These are phyloP conservation scores for Wickerhamiella sorbophila DNA, from an alignment of 805 yeast genomes.

Conservation along the genomic window DNA sequence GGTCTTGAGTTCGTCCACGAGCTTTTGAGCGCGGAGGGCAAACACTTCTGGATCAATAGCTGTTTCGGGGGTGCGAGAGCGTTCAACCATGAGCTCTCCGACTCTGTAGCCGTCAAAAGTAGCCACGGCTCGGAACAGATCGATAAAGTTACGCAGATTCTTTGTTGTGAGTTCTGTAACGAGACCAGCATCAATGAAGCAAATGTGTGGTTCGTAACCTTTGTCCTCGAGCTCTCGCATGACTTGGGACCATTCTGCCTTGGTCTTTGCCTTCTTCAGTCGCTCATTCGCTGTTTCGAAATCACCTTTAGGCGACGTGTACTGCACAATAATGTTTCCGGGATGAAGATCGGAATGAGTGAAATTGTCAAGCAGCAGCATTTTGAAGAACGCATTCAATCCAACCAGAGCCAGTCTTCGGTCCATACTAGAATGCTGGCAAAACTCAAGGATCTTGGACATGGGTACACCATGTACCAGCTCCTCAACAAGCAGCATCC, in stretches of 20 bases:
- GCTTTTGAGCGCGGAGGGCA: constrained; percentile 71
- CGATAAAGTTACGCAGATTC: constrained; percentile 77
- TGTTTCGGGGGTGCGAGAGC: constrained; percentile 89
- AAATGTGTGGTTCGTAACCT: constrained; percentile 70
- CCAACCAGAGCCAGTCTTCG: constrained; percentile 58
- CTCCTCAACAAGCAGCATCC: constrained; percentile 74
- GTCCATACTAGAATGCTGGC: constrained; percentile 27
- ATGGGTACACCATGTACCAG: constrained; percentile 72
- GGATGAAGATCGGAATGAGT: constrained; percentile 96
- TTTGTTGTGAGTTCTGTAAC: constrained; percentile 72
- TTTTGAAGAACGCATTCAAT: constrained; percentile 79
- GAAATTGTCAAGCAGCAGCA: constrained; percentile 86
- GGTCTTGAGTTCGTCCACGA: constrained; percentile 67
- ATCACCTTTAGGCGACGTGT: constrained; percentile 3
- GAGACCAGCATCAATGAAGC: constrained; percentile 85
- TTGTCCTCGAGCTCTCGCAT: constrained; percentile 35
- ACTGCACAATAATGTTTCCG: constrained; percentile 66
- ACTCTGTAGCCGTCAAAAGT: constrained; percentile 89
- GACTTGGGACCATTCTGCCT: constrained; percentile 33
- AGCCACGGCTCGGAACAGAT: constrained; percentile 73
- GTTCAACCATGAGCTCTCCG: constrained; percentile 89
- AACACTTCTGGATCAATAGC: constrained; percentile 74
- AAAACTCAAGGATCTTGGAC: constrained; percentile 41
- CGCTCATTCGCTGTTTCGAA: constrained; percentile 22
- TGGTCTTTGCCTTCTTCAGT: constrained; percentile 17